These are phyloP conservation scores for Ogataea paraovalis DNA, from an alignment of 805 yeast genomes.

Conservation along the genomic window DNA sequence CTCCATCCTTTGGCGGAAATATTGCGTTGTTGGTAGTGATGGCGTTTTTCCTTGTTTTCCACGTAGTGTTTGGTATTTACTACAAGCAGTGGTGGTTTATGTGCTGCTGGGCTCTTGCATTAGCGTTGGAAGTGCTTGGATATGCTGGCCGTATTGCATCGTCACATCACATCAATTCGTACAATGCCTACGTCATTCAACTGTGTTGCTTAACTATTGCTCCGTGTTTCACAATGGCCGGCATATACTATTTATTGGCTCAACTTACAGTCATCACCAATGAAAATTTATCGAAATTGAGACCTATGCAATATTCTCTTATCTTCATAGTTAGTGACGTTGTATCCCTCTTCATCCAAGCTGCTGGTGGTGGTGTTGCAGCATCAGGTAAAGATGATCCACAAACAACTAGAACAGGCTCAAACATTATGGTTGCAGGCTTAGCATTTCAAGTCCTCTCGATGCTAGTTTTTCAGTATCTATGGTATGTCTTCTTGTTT, in stretches of 20 bases:
- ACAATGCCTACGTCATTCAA: constrained; percentile 50
- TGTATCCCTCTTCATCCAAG: constrained; percentile 57
- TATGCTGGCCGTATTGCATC: constrained; percentile 54
- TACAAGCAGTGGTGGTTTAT: constrained; percentile 61
- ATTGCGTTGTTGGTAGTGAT: constrained; percentile 48
- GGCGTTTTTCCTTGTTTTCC: constrained; percentile 39
- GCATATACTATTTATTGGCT: constrained; percentile 63
- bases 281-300: constrained; percentile 39
- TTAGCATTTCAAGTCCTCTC: constrained; percentile 66
- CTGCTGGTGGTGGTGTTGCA: constrained; percentile 66
- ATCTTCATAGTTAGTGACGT: constrained; percentile 62
- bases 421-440: constrained; percentile 70
- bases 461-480: constrained; percentile 52
- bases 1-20: constrained; percentile 53
- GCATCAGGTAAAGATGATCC: constrained; percentile 36
- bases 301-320: constrained; percentile 53
- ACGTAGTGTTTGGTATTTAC: constrained; percentile 37
- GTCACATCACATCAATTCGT: constrained; percentile 27
- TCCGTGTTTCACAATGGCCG: constrained; percentile 77
- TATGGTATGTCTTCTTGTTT: constrained; percentile 43
- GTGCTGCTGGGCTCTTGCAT: constrained; percentile 47
- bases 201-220: constrained; percentile 62
- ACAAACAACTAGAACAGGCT: constrained; percentile 37
- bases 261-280: constrained; percentile 60
- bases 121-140: constrained; percentile 59